These are phyloP conservation scores for Berkeleyomyces rouxiae DNA, from an alignment of 2,329 filamentous ascomycete species.

Conservation along the genomic window DNA sequence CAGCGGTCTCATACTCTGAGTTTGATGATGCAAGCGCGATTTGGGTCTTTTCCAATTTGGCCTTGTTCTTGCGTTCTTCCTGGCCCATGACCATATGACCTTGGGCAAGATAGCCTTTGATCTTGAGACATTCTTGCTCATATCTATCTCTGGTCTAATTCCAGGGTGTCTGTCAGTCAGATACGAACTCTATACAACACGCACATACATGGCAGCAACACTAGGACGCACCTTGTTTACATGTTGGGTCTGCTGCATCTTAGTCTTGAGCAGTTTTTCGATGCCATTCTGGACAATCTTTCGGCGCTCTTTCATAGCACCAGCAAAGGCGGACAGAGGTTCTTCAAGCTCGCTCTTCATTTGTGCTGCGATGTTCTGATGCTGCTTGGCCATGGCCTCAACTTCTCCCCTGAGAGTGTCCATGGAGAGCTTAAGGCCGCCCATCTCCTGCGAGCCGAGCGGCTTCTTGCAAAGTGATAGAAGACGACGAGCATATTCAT, in stretches of 20 bases:
- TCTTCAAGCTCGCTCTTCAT: constrained; percentile 97
- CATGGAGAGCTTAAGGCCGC: constrained; percentile 66
- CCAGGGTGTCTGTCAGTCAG: constrained; percentile 13
- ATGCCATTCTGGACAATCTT: constrained; percentile 93
- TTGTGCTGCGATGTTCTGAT: constrained; percentile 74
- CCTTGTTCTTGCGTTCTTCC: constrained; percentile 96
- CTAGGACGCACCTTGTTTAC: constrained; percentile 64
- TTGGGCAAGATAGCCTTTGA: constrained; percentile 95
- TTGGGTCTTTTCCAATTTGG: constrained; percentile 95
- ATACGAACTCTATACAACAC: background rate
- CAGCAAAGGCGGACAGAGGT: constrained; percentile 76
- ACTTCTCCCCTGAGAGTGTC: constrained; percentile 80
- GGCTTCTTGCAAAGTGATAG: constrained; percentile 74
- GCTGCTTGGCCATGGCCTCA: constrained; percentile 85
- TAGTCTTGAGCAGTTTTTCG: constrained; percentile 84
- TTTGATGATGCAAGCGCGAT: constrained; percentile 85
- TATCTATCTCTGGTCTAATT: constrained; percentile 71
- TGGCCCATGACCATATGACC: constrained; percentile 99
- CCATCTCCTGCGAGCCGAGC: constrained; percentile 72
- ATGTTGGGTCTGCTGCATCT: constrained; percentile 73
- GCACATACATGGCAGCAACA: background rate
- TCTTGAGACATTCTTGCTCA: constrained; percentile 94
- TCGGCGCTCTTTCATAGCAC: constrained; percentile 86
- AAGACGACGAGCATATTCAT: constrained; percentile 86
- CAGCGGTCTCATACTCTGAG: constrained; percentile 79